A percentile compares a stretch with the other conserved stretches of the same genome.
phyloP scores from a whole-genome alignment of 2,329 filamentous ascomycete genomes.

The Fonsecaea monophora region DNA sequence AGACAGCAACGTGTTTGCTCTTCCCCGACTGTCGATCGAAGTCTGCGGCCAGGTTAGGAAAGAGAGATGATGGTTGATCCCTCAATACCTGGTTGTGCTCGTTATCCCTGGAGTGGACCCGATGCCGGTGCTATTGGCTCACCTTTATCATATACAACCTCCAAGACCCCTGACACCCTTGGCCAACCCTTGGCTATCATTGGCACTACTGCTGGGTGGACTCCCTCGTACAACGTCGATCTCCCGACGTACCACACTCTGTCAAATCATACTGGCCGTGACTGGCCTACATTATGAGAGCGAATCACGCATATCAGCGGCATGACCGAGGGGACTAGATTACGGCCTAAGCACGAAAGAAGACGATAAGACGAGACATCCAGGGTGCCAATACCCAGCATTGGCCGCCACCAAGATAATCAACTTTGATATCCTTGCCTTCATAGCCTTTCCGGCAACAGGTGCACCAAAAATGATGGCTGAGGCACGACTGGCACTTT shows the following conservation, averaged over 20 bases:
- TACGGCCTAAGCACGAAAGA: neutral
- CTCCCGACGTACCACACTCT: constrained; percentile 2
- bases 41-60: constrained; percentile 20
- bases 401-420: constrained; percentile 12
- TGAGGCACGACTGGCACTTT: neutral
- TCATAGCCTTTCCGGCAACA: constrained; percentile 17
- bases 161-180: neutral
- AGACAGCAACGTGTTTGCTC: neutral
- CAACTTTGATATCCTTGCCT: constrained; percentile 15
- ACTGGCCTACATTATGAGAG: neutral
- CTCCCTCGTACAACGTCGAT: neutral
- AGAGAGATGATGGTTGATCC: constrained; percentile 23
- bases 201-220: neutral
- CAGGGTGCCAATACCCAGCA: neutral
- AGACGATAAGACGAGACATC: constrained; percentile 9
- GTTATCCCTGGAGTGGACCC: constrained; percentile 2
- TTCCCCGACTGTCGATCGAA: constrained; percentile 18
- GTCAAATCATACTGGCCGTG: neutral
- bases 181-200: neutral
- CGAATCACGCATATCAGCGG: constrained; percentile 17
- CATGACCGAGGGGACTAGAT: constrained; percentile 3
- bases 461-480: neutral
- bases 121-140: neutral
- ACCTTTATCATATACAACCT: constrained; percentile 5
- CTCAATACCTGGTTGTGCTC: neutral